phyloP scores from a whole-genome alignment of 345 rosid genomes.

The Raphanus raphanistrum region DNA sequence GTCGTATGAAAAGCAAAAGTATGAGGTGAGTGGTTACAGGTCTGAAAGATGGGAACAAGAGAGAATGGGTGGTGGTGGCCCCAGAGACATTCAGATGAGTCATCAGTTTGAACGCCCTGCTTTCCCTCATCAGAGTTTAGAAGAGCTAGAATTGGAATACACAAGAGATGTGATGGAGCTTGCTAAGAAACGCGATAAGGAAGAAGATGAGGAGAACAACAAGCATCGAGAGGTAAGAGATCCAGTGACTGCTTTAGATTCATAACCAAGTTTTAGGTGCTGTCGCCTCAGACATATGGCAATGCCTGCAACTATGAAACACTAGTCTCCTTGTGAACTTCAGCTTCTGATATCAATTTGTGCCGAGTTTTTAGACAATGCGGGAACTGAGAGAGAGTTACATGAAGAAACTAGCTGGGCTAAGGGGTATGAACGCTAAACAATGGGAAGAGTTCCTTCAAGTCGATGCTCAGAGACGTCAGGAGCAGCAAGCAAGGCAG shows the following conservation, averaged over 20 bases:
- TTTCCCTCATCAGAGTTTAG: slow-evolving; percentile 65
- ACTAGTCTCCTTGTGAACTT: slow-evolving; percentile 26
- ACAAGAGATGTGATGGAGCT: slow-evolving; percentile 78
- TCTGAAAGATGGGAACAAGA: slow-evolving; percentile 74
- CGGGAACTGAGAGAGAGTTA: slow-evolving; percentile 88
- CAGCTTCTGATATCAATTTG: slow-evolving; percentile 45
- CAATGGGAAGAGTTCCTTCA: slow-evolving; percentile 91
- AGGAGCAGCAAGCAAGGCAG: slow-evolving; percentile 50
- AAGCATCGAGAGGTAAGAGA: slow-evolving; percentile 92
- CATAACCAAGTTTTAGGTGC: slow-evolving; percentile 20
- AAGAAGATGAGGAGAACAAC: slow-evolving; percentile 92
- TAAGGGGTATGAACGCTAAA: slow-evolving; percentile 66
- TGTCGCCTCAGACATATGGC: slow-evolving; percentile 23
- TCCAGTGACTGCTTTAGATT: slow-evolving; percentile 33
- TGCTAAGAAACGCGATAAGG: slow-evolving; percentile 72
- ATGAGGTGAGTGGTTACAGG: slow-evolving; percentile 61
- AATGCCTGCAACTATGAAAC: slow-evolving; percentile 10
- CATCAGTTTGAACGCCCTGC: slow-evolving; percentile 68
- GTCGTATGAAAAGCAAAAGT: slow-evolving; percentile 68
- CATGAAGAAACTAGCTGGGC: slow-evolving; percentile 64
- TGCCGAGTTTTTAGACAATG: slow-evolving; percentile 63
- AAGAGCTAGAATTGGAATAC: slow-evolving; percentile 80
- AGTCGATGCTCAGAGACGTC: slow-evolving; percentile 75
- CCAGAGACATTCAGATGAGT: slow-evolving; percentile 60
- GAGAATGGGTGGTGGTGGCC: slow-evolving; percentile 45